phyloP scores from a whole-genome alignment of 139 green algal species.

The Coccomyxa sp. region DNA sequence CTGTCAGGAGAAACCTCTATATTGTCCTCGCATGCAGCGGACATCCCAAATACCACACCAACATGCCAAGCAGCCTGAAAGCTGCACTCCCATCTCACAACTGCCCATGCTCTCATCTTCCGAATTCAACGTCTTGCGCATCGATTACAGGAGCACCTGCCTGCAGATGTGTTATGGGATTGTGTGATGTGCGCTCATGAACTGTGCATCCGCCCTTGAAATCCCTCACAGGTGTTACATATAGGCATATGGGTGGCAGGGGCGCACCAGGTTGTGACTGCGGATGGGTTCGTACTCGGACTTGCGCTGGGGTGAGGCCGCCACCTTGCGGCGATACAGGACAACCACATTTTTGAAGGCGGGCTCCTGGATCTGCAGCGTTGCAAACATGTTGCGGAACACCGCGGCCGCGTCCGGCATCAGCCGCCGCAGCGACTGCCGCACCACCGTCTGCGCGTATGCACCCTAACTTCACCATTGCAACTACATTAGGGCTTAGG shows the following conservation, averaged over 20 bases:
- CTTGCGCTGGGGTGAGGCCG: neutral
- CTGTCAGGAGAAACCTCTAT: neutral
- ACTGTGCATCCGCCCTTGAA: too few species aligned
- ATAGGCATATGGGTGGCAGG: neutral
- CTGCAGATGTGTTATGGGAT: too few species aligned
- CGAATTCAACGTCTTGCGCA: too few species aligned
- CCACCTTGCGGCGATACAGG: conserved; percentile 49
- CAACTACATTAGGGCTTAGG: too few species aligned
- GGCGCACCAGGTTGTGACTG: conserved; percentile 2
- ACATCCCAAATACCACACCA: neutral
- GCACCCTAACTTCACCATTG: neutral
- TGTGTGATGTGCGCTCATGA: too few species aligned
- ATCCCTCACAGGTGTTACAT: neutral
- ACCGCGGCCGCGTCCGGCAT: conserved; percentile 47
- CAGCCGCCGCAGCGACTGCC: conserved; percentile 35
- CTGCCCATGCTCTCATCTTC: neutral
- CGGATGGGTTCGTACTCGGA: conserved; percentile 11
- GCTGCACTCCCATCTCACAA: neutral
- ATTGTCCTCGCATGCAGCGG: neutral
- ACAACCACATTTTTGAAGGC: conserved; percentile 68
- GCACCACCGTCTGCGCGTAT: conserved; percentile 24
- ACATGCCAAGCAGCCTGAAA: neutral
- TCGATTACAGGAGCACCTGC: too few species aligned
- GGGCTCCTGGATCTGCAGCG: conserved; percentile 60
- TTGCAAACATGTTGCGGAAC: conserved; percentile 41